Percentiles rank a stretch among this genome's conserved stretches.
phyloP scores from a whole-genome alignment of 352 stramenopile species.

The Phytophthora kernoviae region DNA sequence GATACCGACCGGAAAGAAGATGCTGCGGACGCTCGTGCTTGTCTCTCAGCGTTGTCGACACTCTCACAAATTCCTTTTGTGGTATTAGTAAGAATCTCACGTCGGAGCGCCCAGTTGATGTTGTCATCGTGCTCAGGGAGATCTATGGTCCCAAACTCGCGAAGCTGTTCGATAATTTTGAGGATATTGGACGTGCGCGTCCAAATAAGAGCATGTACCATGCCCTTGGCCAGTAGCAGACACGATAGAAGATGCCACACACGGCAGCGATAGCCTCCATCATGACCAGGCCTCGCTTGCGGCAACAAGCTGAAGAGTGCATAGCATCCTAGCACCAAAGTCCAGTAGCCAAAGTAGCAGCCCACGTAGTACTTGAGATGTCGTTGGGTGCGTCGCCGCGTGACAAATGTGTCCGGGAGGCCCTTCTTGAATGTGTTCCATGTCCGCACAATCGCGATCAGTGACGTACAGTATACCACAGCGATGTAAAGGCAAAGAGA shows the following conservation, averaged over 20 bases:
- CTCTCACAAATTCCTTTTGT: conserved; percentile 85
- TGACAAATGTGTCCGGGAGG: conserved; percentile 75
- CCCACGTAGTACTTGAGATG: conserved; percentile 90
- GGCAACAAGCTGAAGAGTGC: conserved; percentile 70
- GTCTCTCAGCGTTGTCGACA: conserved; percentile 64
- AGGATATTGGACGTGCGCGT: conserved; percentile 85
- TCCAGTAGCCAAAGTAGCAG: conserved; percentile 89
- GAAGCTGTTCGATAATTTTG: conserved; percentile 73
- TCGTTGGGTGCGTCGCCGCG: conserved; percentile 74
- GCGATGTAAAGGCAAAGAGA: conserved; percentile 88
- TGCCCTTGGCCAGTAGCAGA: conserved; percentile 73
- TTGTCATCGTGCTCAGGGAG: conserved; percentile 67
- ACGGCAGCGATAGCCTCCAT: conserved; percentile 54
- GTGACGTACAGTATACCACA: conserved; percentile 77
- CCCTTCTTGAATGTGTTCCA: conserved; percentile 85
- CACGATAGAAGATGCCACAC: conserved; percentile 79
- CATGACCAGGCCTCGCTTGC: conserved; percentile 10
- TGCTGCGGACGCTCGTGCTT: conserved; percentile 48
- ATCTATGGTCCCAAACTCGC: conserved; percentile 60
- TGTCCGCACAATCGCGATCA: conserved; percentile 74
- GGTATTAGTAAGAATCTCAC: conserved; percentile 88
- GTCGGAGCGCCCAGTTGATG: conserved; percentile 87
- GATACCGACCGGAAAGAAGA: conserved; percentile 32
- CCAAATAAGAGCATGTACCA: conserved; percentile 85
- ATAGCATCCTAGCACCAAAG: conserved; percentile 72